These are phyloP conservation scores for Taphrina flavorubra DNA, from an alignment of 1,139 yeast genomes.

Conservation along the genomic window DNA sequence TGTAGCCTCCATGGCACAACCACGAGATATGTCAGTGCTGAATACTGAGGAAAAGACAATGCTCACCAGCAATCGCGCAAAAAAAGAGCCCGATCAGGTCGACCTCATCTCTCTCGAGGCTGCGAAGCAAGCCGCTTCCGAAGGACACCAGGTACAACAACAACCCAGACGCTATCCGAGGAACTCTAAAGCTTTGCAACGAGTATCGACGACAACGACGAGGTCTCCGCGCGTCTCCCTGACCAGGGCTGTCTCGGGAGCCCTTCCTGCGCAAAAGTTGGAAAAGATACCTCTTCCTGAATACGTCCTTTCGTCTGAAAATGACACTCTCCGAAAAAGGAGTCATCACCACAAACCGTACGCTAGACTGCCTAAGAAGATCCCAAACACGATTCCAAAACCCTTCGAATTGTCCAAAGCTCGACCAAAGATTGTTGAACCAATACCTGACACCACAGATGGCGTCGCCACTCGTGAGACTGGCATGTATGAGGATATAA, in stretches of 20 bases:
- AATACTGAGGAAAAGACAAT: not conserved
- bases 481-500: not conserved
- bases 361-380: not conserved
- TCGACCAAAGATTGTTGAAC: not conserved
- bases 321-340: conserved; percentile 6
- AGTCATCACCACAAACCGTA: not conserved
- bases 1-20: not conserved
- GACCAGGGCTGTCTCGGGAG: conserved; percentile 13
- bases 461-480: not conserved
- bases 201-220: not conserved
- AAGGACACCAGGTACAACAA: not conserved
- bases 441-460: not conserved
- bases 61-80: not conserved
- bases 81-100: not conserved
- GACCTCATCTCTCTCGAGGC: not conserved
- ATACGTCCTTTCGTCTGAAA: not conserved
- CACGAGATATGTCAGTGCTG: not conserved
- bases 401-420: conserved; percentile 13
- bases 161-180: not conserved
- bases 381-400: conserved; percentile 2
- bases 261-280: not conserved
- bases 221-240: conserved; percentile 13
- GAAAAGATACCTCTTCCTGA: conserved; percentile 15
- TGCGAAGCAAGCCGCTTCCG: not conserved
- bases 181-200: not conserved